Evolutionary conservation across 73 alveolate species (phyloP).

Genomic region (Paramecium biaurelia): DNA sequence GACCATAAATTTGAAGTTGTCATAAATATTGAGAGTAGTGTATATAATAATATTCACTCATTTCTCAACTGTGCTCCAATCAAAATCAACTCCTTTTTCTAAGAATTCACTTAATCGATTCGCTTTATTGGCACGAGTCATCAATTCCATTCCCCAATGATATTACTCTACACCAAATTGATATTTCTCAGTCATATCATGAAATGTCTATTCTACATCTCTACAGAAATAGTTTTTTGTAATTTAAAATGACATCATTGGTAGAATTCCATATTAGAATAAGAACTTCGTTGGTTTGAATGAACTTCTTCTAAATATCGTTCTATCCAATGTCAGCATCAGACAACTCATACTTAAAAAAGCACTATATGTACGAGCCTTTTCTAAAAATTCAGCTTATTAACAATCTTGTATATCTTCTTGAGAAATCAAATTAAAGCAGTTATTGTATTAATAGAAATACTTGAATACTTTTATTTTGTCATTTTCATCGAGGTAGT

Average conservation of each 20-base stretch:
- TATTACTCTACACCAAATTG: not conserved
- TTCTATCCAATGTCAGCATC: not conserved
- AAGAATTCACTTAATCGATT: not conserved
- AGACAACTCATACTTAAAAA: not conserved
- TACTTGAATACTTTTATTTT: not conserved
- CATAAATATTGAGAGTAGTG: not conserved
- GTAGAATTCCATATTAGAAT: not conserved
- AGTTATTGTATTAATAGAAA: not conserved
- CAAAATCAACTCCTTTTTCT: not conserved
- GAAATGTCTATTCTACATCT: not conserved
- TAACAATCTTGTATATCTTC: not conserved
- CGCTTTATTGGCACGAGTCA: not conserved
- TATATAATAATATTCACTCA: not conserved
- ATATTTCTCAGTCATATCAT: not conserved
- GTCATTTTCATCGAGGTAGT: not conserved
- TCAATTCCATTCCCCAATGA: not conserved
- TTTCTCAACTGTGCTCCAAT: not conserved
- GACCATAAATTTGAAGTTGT: slow-evolving; percentile 43
- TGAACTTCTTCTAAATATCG: not conserved
- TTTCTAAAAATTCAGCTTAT: not conserved
- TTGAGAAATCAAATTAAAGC: not conserved
- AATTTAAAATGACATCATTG: not conserved
- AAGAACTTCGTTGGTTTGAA: not conserved
- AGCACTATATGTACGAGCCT: not conserved
- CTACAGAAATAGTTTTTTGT: not conserved